Conservation (phyloP, 2,329 filamentous ascomycete species). For the Aspergillus melleus region DNA sequence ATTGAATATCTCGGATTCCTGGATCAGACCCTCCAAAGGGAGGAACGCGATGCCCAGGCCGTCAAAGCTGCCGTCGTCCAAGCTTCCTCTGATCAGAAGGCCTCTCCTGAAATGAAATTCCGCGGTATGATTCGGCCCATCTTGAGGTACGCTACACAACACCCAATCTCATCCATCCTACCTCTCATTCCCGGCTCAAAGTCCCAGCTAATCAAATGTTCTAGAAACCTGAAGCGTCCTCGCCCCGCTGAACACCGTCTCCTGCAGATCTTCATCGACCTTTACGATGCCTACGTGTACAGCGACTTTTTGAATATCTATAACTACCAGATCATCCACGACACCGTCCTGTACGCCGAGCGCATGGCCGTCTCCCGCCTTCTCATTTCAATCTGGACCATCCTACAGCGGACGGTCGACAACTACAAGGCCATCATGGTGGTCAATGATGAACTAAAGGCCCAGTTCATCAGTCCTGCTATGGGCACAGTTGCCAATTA, state of each 20-base stretch:
- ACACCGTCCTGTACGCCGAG: constrained; percentile 8
- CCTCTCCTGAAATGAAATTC: neutral
- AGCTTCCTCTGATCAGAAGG: neutral
- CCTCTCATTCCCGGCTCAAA: neutral
- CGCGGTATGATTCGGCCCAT: neutral
- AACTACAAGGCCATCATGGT: constrained; percentile 20
- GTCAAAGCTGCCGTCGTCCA: neutral
- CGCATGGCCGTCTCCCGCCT: constrained; percentile 15
- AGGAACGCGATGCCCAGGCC: neutral
- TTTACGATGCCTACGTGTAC: constrained; percentile 30
- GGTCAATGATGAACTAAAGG: constrained; percentile 15
- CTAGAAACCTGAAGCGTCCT: constrained; percentile 23
- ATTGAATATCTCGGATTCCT: neutral
- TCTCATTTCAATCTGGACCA: constrained; percentile 20
- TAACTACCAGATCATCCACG: constrained; percentile 16
- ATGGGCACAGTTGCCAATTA: constrained; percentile 11
- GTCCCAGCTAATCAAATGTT: neutral
- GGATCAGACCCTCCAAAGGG: neutral
- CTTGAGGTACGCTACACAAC: neutral
- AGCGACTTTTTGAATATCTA: constrained; percentile 21
- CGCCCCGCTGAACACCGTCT: constrained; percentile 21
- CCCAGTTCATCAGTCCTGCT: constrained; percentile 12
- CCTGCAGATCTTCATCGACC: constrained; percentile 21
- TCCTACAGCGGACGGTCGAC: constrained; percentile 20
- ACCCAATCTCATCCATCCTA: neutral